Evolutionary conservation across 768 basidiomycete genomes (phyloP).

Genomic region (Mycena belliarum): DNA sequence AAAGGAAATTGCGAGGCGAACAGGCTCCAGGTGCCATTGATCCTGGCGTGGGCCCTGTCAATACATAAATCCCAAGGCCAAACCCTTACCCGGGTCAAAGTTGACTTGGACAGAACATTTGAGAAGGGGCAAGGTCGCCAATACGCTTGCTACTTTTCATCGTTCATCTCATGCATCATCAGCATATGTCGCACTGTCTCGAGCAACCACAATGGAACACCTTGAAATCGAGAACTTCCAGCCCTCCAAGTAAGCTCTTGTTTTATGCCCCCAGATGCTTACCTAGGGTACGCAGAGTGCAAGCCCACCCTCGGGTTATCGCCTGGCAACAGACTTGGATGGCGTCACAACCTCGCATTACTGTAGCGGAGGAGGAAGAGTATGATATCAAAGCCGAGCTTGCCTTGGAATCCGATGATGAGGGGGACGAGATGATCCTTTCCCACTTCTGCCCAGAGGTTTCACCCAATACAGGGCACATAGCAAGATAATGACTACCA

Average conservation of each 20-base stretch:
- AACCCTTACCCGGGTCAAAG: conserved; percentile 76
- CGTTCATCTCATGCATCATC: not conserved
- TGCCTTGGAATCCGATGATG: not conserved
- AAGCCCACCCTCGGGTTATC: conserved; percentile 58
- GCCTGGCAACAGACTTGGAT: conserved; percentile 49
- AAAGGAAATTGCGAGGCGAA: conserved; percentile 56
- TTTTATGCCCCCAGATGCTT: not conserved
- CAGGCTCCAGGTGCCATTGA: no score
- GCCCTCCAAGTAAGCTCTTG: conserved; percentile 47
- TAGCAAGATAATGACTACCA: conserved; percentile 3
- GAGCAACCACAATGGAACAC: conserved; percentile 62
- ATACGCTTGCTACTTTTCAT: not conserved
- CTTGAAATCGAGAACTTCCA: conserved; percentile 67
- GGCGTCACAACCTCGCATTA: conserved; percentile 19
- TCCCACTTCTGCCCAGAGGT: not conserved
- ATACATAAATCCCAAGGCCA: conserved; percentile 92
- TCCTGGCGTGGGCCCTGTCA: conserved; percentile 77
- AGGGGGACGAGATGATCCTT: not conserved
- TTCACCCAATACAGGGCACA: not conserved
- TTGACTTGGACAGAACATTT: conserved; percentile 72
- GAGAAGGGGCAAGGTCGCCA: conserved; percentile 58
- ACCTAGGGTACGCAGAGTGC: conserved; percentile 41
- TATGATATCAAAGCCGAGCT: not conserved
- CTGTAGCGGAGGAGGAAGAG: conserved; percentile 25
- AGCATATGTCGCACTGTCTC: conserved; percentile 73